phyloP scores from a whole-genome alignment of 2,329 filamentous ascomycete genomes.

The Alternaria longipes region DNA sequence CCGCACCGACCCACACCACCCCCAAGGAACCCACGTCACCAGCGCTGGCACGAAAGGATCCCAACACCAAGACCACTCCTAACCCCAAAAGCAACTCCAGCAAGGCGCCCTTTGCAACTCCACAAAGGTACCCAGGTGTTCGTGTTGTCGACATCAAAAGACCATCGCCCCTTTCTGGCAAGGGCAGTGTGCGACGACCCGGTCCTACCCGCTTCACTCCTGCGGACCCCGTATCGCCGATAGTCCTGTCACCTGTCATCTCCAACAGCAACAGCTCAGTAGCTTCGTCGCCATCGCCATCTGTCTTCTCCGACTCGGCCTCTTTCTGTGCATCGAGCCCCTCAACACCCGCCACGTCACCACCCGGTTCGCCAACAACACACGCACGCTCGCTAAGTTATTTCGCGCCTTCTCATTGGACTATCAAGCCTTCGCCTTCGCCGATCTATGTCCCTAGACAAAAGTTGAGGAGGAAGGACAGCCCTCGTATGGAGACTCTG shows the following conservation, averaged over 20 bases:
- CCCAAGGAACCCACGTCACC: constrained; percentile 11
- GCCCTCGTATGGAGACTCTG: constrained; percentile 41
- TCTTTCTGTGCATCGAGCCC: constrained; percentile 23
- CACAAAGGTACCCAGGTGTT: not conserved
- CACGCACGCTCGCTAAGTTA: constrained; percentile 20
- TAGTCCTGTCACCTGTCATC: constrained; percentile 19
- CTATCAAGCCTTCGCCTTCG: constrained; percentile 15
- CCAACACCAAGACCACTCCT: not conserved
- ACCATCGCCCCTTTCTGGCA: constrained; percentile 16
- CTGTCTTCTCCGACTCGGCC: constrained; percentile 24
- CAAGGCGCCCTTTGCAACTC: not conserved
- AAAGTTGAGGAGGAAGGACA: constrained; percentile 30
- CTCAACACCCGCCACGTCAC: constrained; percentile 29
- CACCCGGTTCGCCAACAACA: constrained; percentile 23
- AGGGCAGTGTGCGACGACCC: constrained; percentile 12
- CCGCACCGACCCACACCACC: constrained; percentile 19
- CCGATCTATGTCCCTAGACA: constrained; percentile 22
- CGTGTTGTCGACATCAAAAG: constrained; percentile 8
- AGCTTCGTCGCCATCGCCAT: constrained; percentile 24
- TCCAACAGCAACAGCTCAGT: constrained; percentile 16
- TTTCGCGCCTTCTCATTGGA: constrained; percentile 20
- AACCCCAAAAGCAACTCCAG: constrained; percentile 4
- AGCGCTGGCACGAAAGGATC: constrained; percentile 3
- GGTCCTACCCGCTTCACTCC: constrained; percentile 13
- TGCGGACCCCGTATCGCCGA: constrained; percentile 18